Percentiles rank a stretch among this genome's conserved stretches.
These are phyloP conservation scores for Aspergillus baeticus DNA, from an alignment of 495 filamentous ascomycete species.

Conservation along the genomic window DNA sequence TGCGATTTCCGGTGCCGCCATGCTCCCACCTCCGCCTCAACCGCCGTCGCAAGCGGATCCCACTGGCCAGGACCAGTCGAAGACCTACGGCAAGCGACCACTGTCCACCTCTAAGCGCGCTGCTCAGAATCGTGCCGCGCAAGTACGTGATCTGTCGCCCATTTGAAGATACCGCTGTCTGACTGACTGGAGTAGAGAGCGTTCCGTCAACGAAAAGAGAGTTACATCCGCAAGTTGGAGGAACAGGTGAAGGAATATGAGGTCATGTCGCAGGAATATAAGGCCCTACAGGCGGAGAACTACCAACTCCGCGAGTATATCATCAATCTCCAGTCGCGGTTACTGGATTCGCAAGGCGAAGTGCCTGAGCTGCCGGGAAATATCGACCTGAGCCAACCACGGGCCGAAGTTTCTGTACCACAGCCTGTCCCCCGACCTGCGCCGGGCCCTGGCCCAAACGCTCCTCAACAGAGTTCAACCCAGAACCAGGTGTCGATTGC, in stretches of 20 bases:
- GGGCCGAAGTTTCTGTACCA: slow-evolving; percentile 29
- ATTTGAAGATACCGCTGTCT: not conserved
- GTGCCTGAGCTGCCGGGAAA: slow-evolving; percentile 76
- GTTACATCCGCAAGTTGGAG: slow-evolving; percentile 95
- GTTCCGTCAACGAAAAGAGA: slow-evolving; percentile 96
- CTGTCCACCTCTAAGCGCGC: slow-evolving; percentile 93
- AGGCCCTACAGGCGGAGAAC: slow-evolving; percentile 79
- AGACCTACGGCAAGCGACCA: slow-evolving; percentile 74
- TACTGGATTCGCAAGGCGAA: slow-evolving; percentile 80
- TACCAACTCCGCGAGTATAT: slow-evolving; percentile 89
- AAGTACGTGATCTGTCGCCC: slow-evolving; percentile 60
- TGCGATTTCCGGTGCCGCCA: slow-evolving; percentile 46
- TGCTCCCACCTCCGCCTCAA: slow-evolving; percentile 40
- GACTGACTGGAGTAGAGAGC: slow-evolving; percentile 65
- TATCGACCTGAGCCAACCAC: slow-evolving; percentile 51
- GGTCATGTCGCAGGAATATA: slow-evolving; percentile 66
- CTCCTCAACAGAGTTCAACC: slow-evolving; percentile 27
- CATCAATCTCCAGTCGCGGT: slow-evolving; percentile 82
- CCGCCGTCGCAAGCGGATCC: slow-evolving; percentile 37
- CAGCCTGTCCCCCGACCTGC: slow-evolving; percentile 17
- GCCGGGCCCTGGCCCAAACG: slow-evolving; percentile 10
- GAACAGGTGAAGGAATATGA: slow-evolving; percentile 79
- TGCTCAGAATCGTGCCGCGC: slow-evolving; percentile 93
- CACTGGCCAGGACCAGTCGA: slow-evolving; percentile 39
- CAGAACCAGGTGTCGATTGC: slow-evolving; percentile 23